Percentiles rank a stretch among this genome's conserved stretches.
Conservation (phyloP, 1,139 yeast genomes). For the Yamadazyma epiphylla region DNA sequence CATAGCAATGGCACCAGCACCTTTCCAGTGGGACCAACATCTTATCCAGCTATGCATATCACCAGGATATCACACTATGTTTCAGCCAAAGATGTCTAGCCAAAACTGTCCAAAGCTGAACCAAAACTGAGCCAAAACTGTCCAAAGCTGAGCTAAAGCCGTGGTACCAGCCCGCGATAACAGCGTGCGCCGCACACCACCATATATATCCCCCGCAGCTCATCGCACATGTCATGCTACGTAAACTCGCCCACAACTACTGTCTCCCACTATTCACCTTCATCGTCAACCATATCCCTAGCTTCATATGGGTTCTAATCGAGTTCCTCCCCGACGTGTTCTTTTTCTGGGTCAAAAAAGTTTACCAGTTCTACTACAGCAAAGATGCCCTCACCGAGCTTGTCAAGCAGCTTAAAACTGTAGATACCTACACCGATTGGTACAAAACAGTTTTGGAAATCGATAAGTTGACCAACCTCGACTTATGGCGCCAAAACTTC, state of each 20-base stretch:
- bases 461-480: constrained; percentile 66
- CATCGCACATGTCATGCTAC: constrained; percentile 4
- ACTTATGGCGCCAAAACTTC: constrained; percentile 83
- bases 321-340: constrained; percentile 57
- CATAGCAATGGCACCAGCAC: no score
- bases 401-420: constrained; percentile 36
- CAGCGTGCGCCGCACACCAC: no score
- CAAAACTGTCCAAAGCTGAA: no score
- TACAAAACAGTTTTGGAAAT: constrained; percentile 53
- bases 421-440: constrained; percentile 59
- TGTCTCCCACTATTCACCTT: constrained; percentile 22
- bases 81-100: no score
- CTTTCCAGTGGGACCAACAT: no score
- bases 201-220: constrained; percentile 1
- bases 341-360: constrained; percentile 53
- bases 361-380: constrained; percentile 34
- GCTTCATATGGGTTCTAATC: constrained; percentile 56
- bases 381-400: constrained; percentile 40
- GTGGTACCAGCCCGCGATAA: no score
- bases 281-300: constrained; percentile 51
- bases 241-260: constrained; percentile 7
- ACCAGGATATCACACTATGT: no score
- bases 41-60: no score
- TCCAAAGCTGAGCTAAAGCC: no score
- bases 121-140: no score